Base-by-base conservation (phyloP, 2,329 filamentous ascomycete species). In the Triangularia setosa region DNA sequence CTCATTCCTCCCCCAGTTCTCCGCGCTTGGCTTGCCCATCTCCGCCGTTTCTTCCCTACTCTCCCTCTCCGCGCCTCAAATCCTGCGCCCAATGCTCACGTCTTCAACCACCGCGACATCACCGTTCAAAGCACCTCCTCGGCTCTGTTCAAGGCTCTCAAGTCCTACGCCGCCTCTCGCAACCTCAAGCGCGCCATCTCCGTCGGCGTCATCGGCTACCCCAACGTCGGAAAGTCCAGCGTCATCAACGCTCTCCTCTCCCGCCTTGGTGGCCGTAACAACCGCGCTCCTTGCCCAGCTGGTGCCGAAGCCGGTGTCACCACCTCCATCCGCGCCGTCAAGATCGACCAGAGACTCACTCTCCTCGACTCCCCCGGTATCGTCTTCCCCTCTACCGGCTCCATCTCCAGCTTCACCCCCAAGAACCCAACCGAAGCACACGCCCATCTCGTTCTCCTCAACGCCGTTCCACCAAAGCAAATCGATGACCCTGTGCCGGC, bases 171-270 rank as follows among this genome's bases (percentile, higher is more conserved):
- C 9, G 89, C 91, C 64, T 86, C 85, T 66, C 90, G 91, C 72
- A 89, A 96, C 75, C 81, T 97, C 70, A 96, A 96, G 83, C 90
- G 93, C 63, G 90, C 93, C 61, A 87, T 96, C 72, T 93, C 91
- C 21, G 93, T 97, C 66, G 93, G 93, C 69, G 91, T 97, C 67
- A 96, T 97, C 71, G 93, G 93, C 27, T 97, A 97, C 77, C 93
- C 93, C 72, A 97, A 97, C 75, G 93, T 97, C 65, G 93, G 93
- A 75, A 97, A 97, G 81, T 96, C 92, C 27, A 97, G 93, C 59
- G 92, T 97, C 72, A 97, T 97, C 83, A 97, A 97, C 77, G 91
- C 93, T 16, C 87, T 97, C 63, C 90, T 92, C 21, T 88, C 90
- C 40, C 87, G 92, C 40, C 81, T 97, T 70, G 87, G 89, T 69